Evolutionary conservation across 345 rosid genomes (phyloP).

Genomic region (Punica granatum): DNA sequence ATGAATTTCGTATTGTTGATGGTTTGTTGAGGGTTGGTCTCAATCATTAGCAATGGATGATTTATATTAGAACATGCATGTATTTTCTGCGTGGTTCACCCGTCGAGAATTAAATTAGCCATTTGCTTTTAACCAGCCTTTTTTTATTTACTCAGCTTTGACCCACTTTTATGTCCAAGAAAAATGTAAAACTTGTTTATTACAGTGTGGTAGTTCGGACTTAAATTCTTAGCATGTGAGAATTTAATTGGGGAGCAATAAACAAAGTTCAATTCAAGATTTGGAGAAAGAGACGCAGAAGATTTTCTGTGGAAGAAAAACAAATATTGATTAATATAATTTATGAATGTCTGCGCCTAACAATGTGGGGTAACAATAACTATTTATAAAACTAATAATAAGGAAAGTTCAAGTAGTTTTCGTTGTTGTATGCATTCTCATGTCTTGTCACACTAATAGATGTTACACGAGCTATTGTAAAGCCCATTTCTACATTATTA

Average conservation of each 20-base stretch:
- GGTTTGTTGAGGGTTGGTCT: slow-evolving; percentile 3
- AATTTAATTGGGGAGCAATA: not conserved
- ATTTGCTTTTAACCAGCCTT: not conserved
- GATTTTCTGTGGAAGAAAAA: too few relatives aligned
- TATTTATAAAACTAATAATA: too few relatives aligned
- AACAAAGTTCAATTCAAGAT: not conserved
- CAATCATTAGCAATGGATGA: slow-evolving; percentile 21
- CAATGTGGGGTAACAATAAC: too few relatives aligned
- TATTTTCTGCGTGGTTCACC: not conserved
- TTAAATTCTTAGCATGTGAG: not conserved
- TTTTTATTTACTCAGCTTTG: not conserved
- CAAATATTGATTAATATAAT: too few relatives aligned
- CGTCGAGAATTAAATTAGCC: not conserved
- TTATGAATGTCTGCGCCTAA: too few relatives aligned
- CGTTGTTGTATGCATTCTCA: too few relatives aligned
- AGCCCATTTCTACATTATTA: too few relatives aligned
- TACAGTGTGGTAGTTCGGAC: not conserved
- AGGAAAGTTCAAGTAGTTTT: too few relatives aligned
- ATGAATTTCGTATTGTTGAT: slow-evolving; percentile 10
- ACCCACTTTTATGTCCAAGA: not conserved
- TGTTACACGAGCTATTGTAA: too few relatives aligned
- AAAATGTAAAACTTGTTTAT: not conserved
- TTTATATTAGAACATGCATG: not conserved
- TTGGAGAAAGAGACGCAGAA: too few relatives aligned
- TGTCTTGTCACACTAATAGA: too few relatives aligned